Conservation (phyloP, 805 yeast genomes). For the Kazachstania viticola region DNA sequence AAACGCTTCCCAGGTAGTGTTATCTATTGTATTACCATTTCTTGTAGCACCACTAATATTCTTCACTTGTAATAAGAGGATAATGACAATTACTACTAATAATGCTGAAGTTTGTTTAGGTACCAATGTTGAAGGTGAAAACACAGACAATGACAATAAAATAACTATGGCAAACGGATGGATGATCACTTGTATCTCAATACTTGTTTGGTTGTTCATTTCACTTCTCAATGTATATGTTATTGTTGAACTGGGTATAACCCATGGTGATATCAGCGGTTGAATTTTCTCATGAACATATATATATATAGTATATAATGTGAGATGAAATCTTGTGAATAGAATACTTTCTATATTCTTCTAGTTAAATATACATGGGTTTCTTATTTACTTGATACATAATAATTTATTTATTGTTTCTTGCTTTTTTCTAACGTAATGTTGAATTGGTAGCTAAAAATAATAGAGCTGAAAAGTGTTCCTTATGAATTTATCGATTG, state of each 20-base stretch:
- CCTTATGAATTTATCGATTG: slow-evolving; percentile 9
- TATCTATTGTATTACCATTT: slow-evolving; percentile 74
- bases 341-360: no score
- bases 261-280: slow-evolving; percentile 19
- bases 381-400: no score
- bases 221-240: slow-evolving; percentile 60
- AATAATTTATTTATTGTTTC: no score
- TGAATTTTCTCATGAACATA: no score
- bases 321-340: no score
- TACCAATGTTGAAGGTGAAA: slow-evolving; percentile 3
- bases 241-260: slow-evolving; percentile 31
- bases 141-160: slow-evolving; percentile 7
- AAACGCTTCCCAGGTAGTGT: slow-evolving; percentile 76
- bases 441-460: no score
- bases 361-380: no score
- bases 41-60: slow-evolving; percentile 76
- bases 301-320: no score
- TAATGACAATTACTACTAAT: slow-evolving; percentile 41
- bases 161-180: slow-evolving; percentile 51
- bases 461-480: neutral
- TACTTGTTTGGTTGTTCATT: slow-evolving; percentile 59
- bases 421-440: no score
- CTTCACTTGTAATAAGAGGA: slow-evolving; percentile 57
- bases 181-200: slow-evolving; percentile 40
- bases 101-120: slow-evolving; percentile 3